Evolutionary conservation across 2,329 filamentous ascomycete species (phyloP).

Genomic region (Colletotrichum euphorbiae): DNA sequence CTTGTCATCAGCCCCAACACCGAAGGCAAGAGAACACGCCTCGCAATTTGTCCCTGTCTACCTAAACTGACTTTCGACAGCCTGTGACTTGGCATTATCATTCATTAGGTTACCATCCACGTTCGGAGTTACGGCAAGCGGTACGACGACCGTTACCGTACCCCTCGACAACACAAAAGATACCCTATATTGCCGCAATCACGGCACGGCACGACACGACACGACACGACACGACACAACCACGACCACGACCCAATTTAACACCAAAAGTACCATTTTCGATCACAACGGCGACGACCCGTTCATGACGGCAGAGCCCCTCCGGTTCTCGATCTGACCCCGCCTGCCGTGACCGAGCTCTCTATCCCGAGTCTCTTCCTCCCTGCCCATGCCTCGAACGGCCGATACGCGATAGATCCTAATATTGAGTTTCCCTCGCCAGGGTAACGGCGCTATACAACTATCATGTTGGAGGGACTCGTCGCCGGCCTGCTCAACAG

Average conservation of each 20-base stretch:
- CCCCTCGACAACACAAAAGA: constrained; percentile 3
- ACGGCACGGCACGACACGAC: constrained; percentile 5
- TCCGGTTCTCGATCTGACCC: not conserved
- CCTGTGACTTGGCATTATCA: constrained; percentile 6
- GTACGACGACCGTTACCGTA: not conserved
- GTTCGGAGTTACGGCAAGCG: constrained; percentile 6
- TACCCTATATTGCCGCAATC: not conserved
- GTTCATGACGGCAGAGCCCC: constrained; percentile 19
- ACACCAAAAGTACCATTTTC: not conserved
- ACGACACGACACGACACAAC: constrained; percentile 6
- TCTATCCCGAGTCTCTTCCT: constrained; percentile 26
- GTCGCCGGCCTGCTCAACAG: constrained; percentile 98
- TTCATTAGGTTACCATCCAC: not conserved
- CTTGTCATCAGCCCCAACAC: constrained; percentile 18
- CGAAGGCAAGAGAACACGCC: constrained; percentile 1
- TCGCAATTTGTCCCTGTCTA: constrained; percentile 7
- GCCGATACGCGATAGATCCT: constrained; percentile 19
- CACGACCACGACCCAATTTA: not conserved
- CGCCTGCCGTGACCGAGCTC: constrained; percentile 1
- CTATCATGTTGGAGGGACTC: constrained; percentile 93
- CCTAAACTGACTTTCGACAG: constrained; percentile 3
- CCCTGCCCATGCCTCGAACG: constrained; percentile 24
- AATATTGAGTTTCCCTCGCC: constrained; percentile 55
- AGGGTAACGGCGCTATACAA: constrained; percentile 74
- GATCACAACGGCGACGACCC: constrained; percentile 3